These are phyloP conservation scores for Aspergillus arachidicola DNA, from an alignment of 2,329 filamentous ascomycete species.

Conservation along the genomic window DNA sequence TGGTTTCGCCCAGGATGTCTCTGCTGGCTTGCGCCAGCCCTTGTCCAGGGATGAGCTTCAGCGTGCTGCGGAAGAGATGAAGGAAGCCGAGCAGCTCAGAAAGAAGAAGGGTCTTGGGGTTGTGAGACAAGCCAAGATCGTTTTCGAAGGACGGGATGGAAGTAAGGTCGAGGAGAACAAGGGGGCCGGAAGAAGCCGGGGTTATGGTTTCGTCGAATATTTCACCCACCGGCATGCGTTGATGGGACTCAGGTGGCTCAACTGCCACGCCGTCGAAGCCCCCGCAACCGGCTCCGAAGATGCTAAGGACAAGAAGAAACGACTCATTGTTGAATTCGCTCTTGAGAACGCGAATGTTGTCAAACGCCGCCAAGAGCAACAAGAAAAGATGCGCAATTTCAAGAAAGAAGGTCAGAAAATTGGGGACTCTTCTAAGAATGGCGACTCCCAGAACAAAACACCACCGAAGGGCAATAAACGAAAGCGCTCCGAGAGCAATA, in stretches of 20 bases:
- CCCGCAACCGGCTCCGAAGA: slow-evolving; percentile 36
- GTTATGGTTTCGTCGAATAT: slow-evolving; percentile 98
- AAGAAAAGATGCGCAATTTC: slow-evolving; percentile 29
- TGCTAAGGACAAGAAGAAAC: slow-evolving; percentile 73
- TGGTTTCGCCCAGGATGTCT: slow-evolving; percentile 89
- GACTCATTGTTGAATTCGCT: slow-evolving; percentile 93
- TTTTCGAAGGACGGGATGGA: slow-evolving; percentile 86
- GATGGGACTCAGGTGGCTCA: slow-evolving; percentile 93
- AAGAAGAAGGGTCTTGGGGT: slow-evolving; percentile 83
- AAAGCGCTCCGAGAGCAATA: slow-evolving; percentile 33
- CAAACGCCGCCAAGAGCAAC: slow-evolving; percentile 61
- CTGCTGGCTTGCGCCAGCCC: slow-evolving; percentile 71
- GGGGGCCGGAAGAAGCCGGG: slow-evolving; percentile 80
- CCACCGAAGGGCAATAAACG: slow-evolving; percentile 31
- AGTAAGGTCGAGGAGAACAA: slow-evolving; percentile 77
- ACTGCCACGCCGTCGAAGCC: slow-evolving; percentile 66
- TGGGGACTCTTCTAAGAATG: slow-evolving; percentile 14
- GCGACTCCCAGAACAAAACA: slow-evolving; percentile 16
- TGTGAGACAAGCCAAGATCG: slow-evolving; percentile 89
- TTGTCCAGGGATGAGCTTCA: slow-evolving; percentile 87
- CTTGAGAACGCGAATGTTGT: slow-evolving; percentile 98
- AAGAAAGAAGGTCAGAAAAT: slow-evolving; percentile 18
- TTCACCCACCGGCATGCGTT: slow-evolving; percentile 89
- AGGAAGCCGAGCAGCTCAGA: slow-evolving; percentile 75
- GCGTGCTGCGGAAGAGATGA: slow-evolving; percentile 78